Evolutionary conservation across 2,329 filamentous ascomycete genomes (phyloP), one percentile per base, ranked within the genome.

Genomic region (Epichloe festucae): DNA sequence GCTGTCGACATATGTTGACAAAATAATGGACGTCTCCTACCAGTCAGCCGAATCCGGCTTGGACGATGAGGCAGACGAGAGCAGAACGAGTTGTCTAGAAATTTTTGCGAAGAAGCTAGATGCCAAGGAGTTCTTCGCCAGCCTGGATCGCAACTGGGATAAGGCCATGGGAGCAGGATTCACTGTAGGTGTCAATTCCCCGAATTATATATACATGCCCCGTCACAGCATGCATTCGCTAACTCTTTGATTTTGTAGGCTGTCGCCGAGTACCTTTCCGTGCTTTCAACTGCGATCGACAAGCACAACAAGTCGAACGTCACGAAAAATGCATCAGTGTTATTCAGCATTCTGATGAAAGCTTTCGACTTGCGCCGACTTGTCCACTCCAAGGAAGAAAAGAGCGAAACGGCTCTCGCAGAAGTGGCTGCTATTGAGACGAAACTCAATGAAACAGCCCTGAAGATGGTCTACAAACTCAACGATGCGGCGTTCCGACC

Each of bases 401-500:
- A 73, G 23, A 65, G 63, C 52, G 69, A 74, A 36, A 65, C 72
- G 42, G 61, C 56, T 38, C 62, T 73, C 15, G 68, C 75, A 14
- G 70, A 77, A 44, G 65, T 87, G 5, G 67, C 73, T 19, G 72
- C 75, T 42, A 72, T 89, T 12, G 88, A 95, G 63, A 70, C 72
- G 2, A 72, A 74, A 11, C 62, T 87, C 57, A 85, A 88, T 63
- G 78, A 84, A 10, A 81, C 85, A 12, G 80, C 84, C 0, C 78
- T 98, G 53, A 87, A 89, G 67, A 93, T 96, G 82, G 86, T 95
- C 50, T 89, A 95, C 73, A 97, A 97, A 73, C 79, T 98, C 55
- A 97, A 96, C 69, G 93, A 98, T 64, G 84, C 86, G 1, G 82
- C 86, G 0, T 98, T 98, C 80, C 79, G 90, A 12, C 94, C 93